Evolutionary conservation across 2,329 filamentous ascomycete species (phyloP), one percentile per base, ranked within the genome.

Genomic region (Colletotrichum australisinense): DNA sequence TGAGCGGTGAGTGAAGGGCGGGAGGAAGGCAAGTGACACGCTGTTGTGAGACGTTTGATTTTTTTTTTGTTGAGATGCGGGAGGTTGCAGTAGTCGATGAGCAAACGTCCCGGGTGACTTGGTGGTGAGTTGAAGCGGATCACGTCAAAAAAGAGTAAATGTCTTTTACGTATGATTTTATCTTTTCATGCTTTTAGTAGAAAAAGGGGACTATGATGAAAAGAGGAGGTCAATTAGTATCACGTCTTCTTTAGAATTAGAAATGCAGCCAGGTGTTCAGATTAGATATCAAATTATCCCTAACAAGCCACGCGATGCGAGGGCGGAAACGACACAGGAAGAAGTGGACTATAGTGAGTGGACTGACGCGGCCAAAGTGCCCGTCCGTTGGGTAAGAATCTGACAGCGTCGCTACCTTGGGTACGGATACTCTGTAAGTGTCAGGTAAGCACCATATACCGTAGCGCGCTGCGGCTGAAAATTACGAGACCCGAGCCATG

Each of bases 381-480:
- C 42, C 11, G 11, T 12, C 42, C 19, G 12, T 19, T 14, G 32
- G 28, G 26, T 53, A 30, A 52, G 22, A 35, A 56, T 38, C 60
- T 56, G 22, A 60, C 60, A 62, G 26, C 35, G 60, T 60, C 60
- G 38, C 56, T 30, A 30, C 26, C 26, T 26, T 26, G 1, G 59
- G 38, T 42, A 35, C 11, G 32, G 11, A 12, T 19, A 42, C 38
- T 42, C 38, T 42, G 6, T 19, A 8, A 42, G 38, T 42, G 16
- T 42, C 14, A 42, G 38, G 59, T 69, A 73, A 65, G 70, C 70
- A 56, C 67, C 32, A 49, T 52, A 55, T 55, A 5, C 14, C 55
- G 59, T 64, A 59, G 69, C 53, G 59, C 32, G 52, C 35, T 69
- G 69, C 65, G 69, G 66, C 69, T 72, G 69, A 72, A 5, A 72